phyloP scores from a whole-genome alignment of 2,329 filamentous ascomycete species.

The Lomentospora prolificans region DNA sequence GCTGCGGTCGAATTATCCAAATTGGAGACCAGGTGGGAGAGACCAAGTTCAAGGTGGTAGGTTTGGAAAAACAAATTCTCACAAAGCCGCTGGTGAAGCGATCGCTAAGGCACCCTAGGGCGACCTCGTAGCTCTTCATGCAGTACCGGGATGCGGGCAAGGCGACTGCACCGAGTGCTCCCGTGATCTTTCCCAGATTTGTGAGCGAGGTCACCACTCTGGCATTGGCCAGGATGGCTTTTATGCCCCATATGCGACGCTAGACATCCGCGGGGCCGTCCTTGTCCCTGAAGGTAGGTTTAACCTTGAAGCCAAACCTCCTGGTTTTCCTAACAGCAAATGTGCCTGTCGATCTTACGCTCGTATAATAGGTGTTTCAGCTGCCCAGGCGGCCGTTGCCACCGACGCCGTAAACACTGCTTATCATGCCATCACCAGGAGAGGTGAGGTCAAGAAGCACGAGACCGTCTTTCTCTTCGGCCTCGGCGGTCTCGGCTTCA shows the following conservation, averaged over 20 bases:
- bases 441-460: constrained; percentile 22
- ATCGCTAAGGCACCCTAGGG: constrained; percentile 14
- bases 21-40: constrained; percentile 13
- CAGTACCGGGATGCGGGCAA: constrained; percentile 22
- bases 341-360: too few relatives aligned
- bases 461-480: constrained; percentile 30
- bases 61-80: too few relatives aligned
- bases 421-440: constrained; percentile 27
- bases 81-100: too few relatives aligned
- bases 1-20: constrained; percentile 16
- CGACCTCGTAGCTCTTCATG: constrained; percentile 21
- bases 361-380: constrained; percentile 15
- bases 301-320: neutral
- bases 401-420: constrained; percentile 30
- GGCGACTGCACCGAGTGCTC: constrained; percentile 26
- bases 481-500: constrained; percentile 30
- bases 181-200: constrained; percentile 26
- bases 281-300: constrained; percentile 15
- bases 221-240: constrained; percentile 34
- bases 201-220: constrained; percentile 26
- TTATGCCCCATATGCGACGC: constrained; percentile 27
- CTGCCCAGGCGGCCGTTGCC: constrained; percentile 25
- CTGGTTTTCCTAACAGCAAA: neutral
- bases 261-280: constrained; percentile 16
- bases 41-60: constrained; percentile 12